Base-by-base conservation (phyloP, 1,139 yeast species). In the Yamadazyma sp. region DNA sequence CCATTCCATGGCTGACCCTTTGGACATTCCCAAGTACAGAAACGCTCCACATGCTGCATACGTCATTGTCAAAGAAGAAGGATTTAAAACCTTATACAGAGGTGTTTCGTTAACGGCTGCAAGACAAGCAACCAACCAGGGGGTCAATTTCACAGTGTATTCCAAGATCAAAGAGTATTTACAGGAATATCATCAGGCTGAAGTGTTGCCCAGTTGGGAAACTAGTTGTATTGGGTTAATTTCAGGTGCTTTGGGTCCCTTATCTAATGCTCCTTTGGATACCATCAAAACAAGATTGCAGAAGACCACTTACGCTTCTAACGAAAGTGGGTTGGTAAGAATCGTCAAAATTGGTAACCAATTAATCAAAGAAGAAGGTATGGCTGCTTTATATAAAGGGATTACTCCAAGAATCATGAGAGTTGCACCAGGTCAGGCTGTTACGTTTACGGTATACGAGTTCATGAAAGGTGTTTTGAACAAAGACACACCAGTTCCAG, bases 351-450 rank as follows among this genome's bases (percentile, higher is more conserved):
- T 92, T 54, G 91, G 95, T 47, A 72, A 72, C 41, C 92, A 83
- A 58, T 77, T 92, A 62, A 70, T 91, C 53, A 83, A 81, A 60
- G 96, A 88, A 69, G 96, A 91, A 66, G 98, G 97, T 51, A 66
- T 82, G 49, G 74, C 75, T 46, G 96, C 96, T 15, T 77, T 89
- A 55, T 91, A 92, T 73, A 87, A 91, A 66, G 98, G 98, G 70
- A 92, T 92, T 60, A 89, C 97, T 30, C 98, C 98, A 55, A 85
- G 98, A 74, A 92, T 92, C 54, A 89, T 92, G 95, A 85, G 98
- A 70, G 98, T 92, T 42, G 98, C 98, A 14, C 98, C 98, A 17
- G 98, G 98, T 47, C 98, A 92, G 69, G 97, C 98, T 41, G 98
- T 92, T 42, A 94, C 97, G 15, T 92, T 92, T 69, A 92, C 98